phyloP scores from a whole-genome alignment of 371 early-diverging fungal species.

The Mucor racemosus region DNA sequence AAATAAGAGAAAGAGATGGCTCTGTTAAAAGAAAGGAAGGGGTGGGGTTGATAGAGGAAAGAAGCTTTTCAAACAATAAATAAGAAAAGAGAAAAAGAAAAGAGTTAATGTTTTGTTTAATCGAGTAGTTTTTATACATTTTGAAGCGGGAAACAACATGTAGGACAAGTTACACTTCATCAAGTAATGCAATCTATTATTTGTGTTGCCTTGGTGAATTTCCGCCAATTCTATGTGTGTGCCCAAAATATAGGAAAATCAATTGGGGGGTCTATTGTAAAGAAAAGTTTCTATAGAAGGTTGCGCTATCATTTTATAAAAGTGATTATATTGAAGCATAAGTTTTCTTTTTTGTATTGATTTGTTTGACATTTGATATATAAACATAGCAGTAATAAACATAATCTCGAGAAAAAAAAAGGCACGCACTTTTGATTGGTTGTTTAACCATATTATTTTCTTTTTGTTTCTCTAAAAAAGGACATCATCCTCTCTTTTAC shows the following conservation, averaged over 20 bases:
- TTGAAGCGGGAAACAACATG: slow-evolving; percentile 14
- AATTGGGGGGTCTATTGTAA: neutral
- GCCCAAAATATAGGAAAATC: neutral
- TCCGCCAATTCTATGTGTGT: slow-evolving; percentile 27
- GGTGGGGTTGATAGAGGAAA: neutral
- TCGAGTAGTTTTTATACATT: slow-evolving; percentile 4
- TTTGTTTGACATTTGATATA: neutral
- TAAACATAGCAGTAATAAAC: neutral
- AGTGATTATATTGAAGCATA: neutral
- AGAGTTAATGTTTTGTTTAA: neutral
- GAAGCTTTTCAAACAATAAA: slow-evolving; percentile 13
- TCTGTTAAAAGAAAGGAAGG: slow-evolving; percentile 21
- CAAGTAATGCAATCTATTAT: slow-evolving; percentile 6
- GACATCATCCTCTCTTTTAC: slow-evolving; percentile 4
- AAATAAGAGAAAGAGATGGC: neutral
- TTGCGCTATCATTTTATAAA: no score
- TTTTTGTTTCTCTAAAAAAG: neutral
- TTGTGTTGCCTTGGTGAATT: slow-evolving; percentile 22
- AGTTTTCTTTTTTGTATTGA: neutral
- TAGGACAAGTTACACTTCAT: slow-evolving; percentile 22
- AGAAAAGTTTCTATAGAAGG: neutral
- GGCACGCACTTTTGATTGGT: neutral
- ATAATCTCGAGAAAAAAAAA: neutral
- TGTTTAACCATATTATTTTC: slow-evolving; percentile 2
- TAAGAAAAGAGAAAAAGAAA: slow-evolving; percentile 15